Base-by-base conservation (phyloP, 2,329 filamentous ascomycete species). In the Dothistroma pini region DNA sequence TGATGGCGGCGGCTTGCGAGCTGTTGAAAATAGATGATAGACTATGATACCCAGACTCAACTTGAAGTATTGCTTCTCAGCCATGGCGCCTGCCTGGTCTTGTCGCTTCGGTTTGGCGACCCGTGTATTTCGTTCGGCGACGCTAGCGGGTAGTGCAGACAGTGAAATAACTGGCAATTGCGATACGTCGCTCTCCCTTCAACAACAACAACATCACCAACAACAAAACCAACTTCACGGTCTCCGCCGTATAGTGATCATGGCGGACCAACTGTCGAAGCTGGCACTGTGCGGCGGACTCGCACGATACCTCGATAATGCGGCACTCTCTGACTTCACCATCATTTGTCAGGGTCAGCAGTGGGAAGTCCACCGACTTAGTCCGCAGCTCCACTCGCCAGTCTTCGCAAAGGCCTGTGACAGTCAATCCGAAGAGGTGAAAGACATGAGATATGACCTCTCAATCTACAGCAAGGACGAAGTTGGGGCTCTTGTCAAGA, bases 1-100 rank as follows among this genome's bases (percentile, higher is more conserved):
- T n/a, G 73, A 53, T 22, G 21, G 21, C 22, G 19, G 21, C 22
- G 19, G 47, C 41, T 49, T 29, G 21, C 12, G 22, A 51, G 31
- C 21, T 53, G 7, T 22, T 11, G 10, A 22, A 47, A n/a, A 56
- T 61, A 55, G 53, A 63, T 54, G 54, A 60, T 63, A 63, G 61
- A 63, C 35, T 38, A 58, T 51, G 61, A 63, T 63, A 63, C 61
- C 61, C 61, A 35, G 25, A 14, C 31, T 21, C 25, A 19, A 53
- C 25, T 53, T 21, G 31, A 53, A 53, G 51, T 10, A 35, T 53
- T 35, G 31, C 6, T 29, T 6, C n/a, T 29, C 7, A 35, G 51
- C 51, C 51, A n/a, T 32, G 48, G 48, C 48, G 48, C 48, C 11
- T 51, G 48, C 48, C 48, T 51, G 22, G 48, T 51, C 48, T 7